Evolutionary conservation across 2,329 filamentous ascomycete species (phyloP).

Genomic region (Fusarium sp.): DNA sequence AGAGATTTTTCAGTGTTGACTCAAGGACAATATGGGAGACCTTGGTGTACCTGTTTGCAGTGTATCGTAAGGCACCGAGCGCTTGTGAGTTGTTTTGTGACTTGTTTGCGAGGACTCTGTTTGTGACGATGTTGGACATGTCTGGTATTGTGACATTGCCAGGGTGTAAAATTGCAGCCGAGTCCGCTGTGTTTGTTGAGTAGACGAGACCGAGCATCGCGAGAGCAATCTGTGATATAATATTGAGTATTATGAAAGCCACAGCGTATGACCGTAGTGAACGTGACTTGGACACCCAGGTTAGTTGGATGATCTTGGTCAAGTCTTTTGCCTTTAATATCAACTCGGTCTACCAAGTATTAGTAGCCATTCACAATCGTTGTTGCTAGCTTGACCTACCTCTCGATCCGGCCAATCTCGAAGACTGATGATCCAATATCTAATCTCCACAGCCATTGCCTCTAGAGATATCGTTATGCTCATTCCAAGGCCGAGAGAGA

Average conservation of each 20-base stretch:
- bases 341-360: constrained; percentile 20
- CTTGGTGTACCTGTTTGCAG: constrained; percentile 49
- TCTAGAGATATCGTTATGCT: constrained; percentile 54
- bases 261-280: constrained; percentile 28
- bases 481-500: constrained; percentile 47
- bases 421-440: constrained; percentile 56
- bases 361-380: not conserved
- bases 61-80: constrained; percentile 50
- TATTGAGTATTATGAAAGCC: constrained; percentile 28
- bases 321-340: constrained; percentile 34
- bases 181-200: constrained; percentile 50
- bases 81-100: constrained; percentile 25
- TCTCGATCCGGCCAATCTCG: constrained; percentile 49
- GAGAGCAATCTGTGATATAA: constrained; percentile 51
- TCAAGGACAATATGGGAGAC: not conserved
- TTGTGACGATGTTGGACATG: constrained; percentile 47
- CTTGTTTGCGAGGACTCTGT: constrained; percentile 35
- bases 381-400: constrained; percentile 38
- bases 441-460: constrained; percentile 52
- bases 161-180: constrained; percentile 41
- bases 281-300: constrained; percentile 17
- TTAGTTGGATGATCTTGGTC: constrained; percentile 29
- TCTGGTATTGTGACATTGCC: constrained; percentile 50
- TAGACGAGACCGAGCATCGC: constrained; percentile 54
- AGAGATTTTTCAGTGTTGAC: not conserved